Conservation (phyloP, 768 basidiomycete genomes). For the Lentinula aciculospora region DNA sequence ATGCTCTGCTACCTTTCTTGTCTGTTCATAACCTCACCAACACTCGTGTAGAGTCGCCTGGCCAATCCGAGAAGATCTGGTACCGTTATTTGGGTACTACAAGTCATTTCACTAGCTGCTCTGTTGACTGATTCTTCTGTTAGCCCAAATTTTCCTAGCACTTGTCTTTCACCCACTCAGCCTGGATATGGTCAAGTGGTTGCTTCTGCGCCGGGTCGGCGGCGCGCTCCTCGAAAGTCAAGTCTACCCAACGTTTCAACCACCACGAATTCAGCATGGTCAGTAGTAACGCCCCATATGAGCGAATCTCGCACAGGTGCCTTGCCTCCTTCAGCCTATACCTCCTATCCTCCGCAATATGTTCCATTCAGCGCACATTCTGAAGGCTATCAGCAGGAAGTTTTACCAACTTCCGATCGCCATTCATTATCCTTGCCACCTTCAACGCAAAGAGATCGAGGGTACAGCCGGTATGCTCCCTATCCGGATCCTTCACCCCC, state of each 20-base stretch:
- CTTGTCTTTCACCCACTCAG: constrained; percentile 81
- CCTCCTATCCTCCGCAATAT: constrained; percentile 4
- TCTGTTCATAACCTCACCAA: constrained; percentile 7
- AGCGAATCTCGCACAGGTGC: not conserved
- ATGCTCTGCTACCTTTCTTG: constrained; percentile 21
- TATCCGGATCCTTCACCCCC: constrained; percentile 1
- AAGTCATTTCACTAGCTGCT: not conserved
- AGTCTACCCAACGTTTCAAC: constrained; percentile 32
- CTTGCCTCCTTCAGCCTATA: not conserved
- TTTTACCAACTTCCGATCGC: not conserved
- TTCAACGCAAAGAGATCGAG: not conserved
- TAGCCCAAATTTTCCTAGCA: constrained; percentile 80
- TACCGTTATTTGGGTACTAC: constrained; percentile 82
- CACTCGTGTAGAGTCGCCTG: constrained; percentile 68
- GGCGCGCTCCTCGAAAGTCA: constrained; percentile 48
- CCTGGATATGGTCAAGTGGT: constrained; percentile 85
- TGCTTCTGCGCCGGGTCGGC: constrained; percentile 50
- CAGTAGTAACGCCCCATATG: constrained; percentile 14
- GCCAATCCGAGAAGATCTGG: constrained; percentile 79
- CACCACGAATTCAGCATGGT: constrained; percentile 9
- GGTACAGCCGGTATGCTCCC: constrained; percentile 3
- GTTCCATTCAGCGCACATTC: not conserved
- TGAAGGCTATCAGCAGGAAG: not conserved
- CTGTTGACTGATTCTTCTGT: not conserved
- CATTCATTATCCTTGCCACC: not conserved